A percentile compares a stretch with the other conserved stretches of the same genome.
These are phyloP conservation scores for Aureobasidium sp. DNA, from an alignment of 2,329 filamentous ascomycete species.

Conservation along the genomic window DNA sequence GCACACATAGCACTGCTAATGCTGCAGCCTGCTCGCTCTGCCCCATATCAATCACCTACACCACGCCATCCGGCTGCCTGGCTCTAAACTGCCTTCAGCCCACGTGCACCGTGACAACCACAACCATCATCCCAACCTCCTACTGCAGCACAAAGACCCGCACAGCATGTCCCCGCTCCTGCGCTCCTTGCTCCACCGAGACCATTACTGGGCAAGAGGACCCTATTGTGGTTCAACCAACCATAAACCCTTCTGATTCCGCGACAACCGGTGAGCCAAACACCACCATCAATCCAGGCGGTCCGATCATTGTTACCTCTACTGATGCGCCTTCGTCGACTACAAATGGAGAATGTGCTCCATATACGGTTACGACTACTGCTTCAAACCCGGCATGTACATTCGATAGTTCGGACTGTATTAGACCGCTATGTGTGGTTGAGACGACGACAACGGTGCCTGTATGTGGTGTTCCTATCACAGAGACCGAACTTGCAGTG, in stretches of 20 bases:
- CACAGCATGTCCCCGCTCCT: neutral
- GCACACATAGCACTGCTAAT: neutral
- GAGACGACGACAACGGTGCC: constrained; percentile 14
- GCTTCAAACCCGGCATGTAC: constrained; percentile 1
- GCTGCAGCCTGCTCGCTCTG: neutral
- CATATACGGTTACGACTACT: constrained; percentile 12
- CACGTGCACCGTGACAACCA: neutral
- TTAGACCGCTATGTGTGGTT: constrained; percentile 11
- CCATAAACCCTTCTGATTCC: neutral
- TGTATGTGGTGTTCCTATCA: neutral
- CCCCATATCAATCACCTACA: constrained; percentile 12
- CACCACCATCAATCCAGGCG: neutral
- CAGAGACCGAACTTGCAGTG: constrained; percentile 11
- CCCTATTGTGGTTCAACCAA: neutral
- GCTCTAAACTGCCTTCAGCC: neutral
- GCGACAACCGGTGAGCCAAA: neutral
- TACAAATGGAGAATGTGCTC: neutral
- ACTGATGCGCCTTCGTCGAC: neutral
- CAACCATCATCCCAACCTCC: neutral
- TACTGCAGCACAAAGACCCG: constrained; percentile 1
- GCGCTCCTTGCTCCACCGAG: neutral
- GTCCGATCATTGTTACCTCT: neutral
- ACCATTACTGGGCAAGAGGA: neutral
- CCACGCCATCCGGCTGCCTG: neutral
- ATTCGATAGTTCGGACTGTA: constrained; percentile 2